Percentiles rank a stretch among this genome's conserved stretches.
Evolutionary conservation across 1,139 yeast species (phyloP).

Genomic region (Kodamaea alishanica): DNA sequence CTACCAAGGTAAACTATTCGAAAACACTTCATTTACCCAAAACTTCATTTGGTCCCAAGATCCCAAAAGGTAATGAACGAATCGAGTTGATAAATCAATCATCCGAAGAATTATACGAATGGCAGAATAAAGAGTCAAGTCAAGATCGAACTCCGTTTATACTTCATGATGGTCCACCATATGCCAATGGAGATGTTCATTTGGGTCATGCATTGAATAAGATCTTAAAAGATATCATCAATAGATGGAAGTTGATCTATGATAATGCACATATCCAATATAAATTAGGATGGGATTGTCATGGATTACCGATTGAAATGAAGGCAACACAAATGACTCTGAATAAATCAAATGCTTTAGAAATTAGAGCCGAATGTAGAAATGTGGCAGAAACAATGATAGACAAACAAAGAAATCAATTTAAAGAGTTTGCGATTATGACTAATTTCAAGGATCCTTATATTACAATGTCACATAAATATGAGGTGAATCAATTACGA

Average conservation of each 20-base stretch:
- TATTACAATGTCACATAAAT: conserved; percentile 64
- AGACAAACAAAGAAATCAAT: conserved; percentile 57
- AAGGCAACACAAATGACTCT: conserved; percentile 48
- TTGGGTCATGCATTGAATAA: conserved; percentile 93
- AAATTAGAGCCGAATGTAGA: conserved; percentile 62
- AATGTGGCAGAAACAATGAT: conserved; percentile 67
- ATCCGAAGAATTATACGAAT: conserved; percentile 30
- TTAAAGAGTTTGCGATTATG: conserved; percentile 71
- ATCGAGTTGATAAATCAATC: conserved; percentile 24
- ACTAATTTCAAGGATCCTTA: conserved; percentile 76
- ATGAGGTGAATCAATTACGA: conserved; percentile 69
- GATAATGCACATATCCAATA: conserved; percentile 62
- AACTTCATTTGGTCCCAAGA: conserved; percentile 40
- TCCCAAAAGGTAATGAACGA: conserved; percentile 31
- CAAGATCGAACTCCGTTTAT: conserved; percentile 44
- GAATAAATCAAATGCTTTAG: conserved; percentile 32
- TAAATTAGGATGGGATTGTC: conserved; percentile 98
- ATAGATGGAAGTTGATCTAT: conserved; percentile 60
- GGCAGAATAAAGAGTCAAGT: conserved; percentile 28
- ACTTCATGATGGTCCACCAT: conserved; percentile 97
- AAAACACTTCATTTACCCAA: conserved; percentile 39
- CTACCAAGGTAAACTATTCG: conserved; percentile 20
- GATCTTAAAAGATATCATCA: conserved; percentile 79
- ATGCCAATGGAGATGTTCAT: conserved; percentile 92
- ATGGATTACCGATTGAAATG: conserved; percentile 92